Percentiles rank a stretch among this genome's conserved stretches.
Conservation (phyloP, 768 basidiomycete species). For the Leccinum aurantiacum region DNA sequence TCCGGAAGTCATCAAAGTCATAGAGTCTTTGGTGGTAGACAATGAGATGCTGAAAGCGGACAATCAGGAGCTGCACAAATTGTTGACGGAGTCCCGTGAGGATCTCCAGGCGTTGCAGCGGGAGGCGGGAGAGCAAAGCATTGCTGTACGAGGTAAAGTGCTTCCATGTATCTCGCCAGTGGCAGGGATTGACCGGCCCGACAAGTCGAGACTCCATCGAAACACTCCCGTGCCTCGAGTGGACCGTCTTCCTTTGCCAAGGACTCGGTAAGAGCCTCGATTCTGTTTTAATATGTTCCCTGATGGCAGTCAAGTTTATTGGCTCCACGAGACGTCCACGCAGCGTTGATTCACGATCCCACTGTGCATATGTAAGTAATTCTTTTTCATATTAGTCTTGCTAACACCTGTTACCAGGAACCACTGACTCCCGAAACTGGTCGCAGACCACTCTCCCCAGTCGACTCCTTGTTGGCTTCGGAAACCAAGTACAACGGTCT, state of each 20-base stretch:
- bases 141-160: constrained; percentile 45
- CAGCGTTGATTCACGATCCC: constrained; percentile 36
- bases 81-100: constrained; percentile 76
- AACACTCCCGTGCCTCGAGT: constrained; percentile 44
- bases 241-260: constrained; percentile 43
- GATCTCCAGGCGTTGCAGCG: constrained; percentile 67
- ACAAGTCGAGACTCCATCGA: constrained; percentile 37
- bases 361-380: constrained; percentile 35
- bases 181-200: constrained; percentile 6
- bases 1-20: constrained; percentile 61
- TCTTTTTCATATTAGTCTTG: neutral
- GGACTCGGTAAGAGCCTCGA: constrained; percentile 43
- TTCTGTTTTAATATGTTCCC: constrained; percentile 30
- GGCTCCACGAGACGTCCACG: constrained; percentile 31
- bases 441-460: constrained; percentile 42
- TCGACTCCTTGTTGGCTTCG: constrained; percentile 34
- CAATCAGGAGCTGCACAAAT: constrained; percentile 72
- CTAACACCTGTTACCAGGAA: constrained; percentile 31
- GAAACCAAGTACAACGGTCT: constrained; percentile 28
- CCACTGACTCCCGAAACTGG: constrained; percentile 48
- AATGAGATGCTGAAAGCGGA: constrained; percentile 83
- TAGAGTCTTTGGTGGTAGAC: constrained; percentile 84
- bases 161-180: neutral
- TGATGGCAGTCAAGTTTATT: constrained; percentile 26
- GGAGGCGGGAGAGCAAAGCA: constrained; percentile 73